Conservation (phyloP, 352 stramenopile genomes). For the Albugo laibachii region DNA sequence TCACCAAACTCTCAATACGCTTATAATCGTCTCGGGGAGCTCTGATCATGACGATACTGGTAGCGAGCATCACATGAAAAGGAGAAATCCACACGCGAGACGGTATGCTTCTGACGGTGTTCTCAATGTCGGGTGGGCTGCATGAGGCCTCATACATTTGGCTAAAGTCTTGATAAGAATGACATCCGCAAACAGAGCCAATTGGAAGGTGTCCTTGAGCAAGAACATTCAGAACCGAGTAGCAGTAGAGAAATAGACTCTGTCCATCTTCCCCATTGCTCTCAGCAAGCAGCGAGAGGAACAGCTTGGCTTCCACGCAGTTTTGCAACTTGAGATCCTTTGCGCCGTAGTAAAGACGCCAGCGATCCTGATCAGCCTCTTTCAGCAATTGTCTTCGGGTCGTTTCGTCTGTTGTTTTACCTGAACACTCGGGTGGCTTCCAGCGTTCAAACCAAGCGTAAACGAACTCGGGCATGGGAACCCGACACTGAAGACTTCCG, state of each 20-base stretch:
- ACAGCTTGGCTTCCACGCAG: constrained; percentile 72
- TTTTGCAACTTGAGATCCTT: constrained; percentile 68
- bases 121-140: neutral
- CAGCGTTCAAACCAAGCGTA: constrained; percentile 84
- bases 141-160: constrained; percentile 19
- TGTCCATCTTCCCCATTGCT: constrained; percentile 85
- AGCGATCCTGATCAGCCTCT: constrained; percentile 81
- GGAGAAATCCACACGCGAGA: constrained; percentile 70
- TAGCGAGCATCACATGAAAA: constrained; percentile 50
- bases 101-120: too few relatives aligned
- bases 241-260: constrained; percentile 80
- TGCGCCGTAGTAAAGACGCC: constrained; percentile 87
- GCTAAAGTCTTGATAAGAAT: constrained; percentile 35
- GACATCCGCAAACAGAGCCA: constrained; percentile 30
- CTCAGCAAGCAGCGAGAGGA: constrained; percentile 83
- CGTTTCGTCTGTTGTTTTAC: neutral
- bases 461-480: constrained; percentile 87
- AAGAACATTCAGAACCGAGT: constrained; percentile 58
- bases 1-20: constrained; percentile 38
- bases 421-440: constrained; percentile 3
- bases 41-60: constrained; percentile 47
- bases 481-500: neutral
- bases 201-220: constrained; percentile 32
- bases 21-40: constrained; percentile 34
- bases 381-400: constrained; percentile 4